Evolutionary conservation across 2,329 filamentous ascomycete genomes (phyloP).

Genomic region (Fusarium sp.): DNA sequence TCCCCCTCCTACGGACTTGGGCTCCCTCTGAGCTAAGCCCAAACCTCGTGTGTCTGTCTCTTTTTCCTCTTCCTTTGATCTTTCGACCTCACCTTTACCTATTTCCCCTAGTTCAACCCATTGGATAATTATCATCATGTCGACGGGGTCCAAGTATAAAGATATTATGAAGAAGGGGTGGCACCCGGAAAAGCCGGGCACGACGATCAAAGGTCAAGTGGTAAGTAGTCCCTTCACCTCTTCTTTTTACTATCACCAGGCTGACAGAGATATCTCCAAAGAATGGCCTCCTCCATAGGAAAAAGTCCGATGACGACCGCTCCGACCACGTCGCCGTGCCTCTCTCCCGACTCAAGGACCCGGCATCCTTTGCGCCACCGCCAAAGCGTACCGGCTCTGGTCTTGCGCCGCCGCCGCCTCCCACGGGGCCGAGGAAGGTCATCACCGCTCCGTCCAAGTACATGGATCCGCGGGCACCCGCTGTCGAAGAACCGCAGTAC

Average conservation of each 20-base stretch:
- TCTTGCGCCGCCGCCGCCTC: conserved; percentile 43
- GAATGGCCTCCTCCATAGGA: conserved; percentile 57
- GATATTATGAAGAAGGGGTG: conserved; percentile 60
- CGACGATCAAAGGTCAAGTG: conserved; percentile 52
- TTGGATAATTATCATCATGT: conserved; percentile 46
- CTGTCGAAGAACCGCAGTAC: conserved; percentile 22
- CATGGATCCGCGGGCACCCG: conserved; percentile 42
- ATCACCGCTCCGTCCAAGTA: conserved; percentile 48
- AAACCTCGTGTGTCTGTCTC: neutral
- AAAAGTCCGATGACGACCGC: conserved; percentile 45
- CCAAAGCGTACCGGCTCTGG: conserved; percentile 66
- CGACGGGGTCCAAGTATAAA: conserved; percentile 54
- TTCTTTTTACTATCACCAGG: neutral
- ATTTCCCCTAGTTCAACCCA: neutral
- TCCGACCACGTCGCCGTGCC: conserved; percentile 61
- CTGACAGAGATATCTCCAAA: conserved; percentile 38
- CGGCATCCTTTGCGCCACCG: conserved; percentile 78
- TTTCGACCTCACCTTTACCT: conserved; percentile 3
- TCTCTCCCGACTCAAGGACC: conserved; percentile 75
- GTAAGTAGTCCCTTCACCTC: conserved; percentile 48
- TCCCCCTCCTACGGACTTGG: neutral
- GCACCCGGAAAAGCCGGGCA: conserved; percentile 58
- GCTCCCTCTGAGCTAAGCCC: conserved; percentile 3
- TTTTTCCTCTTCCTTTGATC: neutral
- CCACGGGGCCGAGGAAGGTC: conserved; percentile 42